Percentiles rank a stretch among this genome's conserved stretches.
phyloP scores from a whole-genome alignment of 352 stramenopile genomes.

The Globisporangium viniferum region DNA sequence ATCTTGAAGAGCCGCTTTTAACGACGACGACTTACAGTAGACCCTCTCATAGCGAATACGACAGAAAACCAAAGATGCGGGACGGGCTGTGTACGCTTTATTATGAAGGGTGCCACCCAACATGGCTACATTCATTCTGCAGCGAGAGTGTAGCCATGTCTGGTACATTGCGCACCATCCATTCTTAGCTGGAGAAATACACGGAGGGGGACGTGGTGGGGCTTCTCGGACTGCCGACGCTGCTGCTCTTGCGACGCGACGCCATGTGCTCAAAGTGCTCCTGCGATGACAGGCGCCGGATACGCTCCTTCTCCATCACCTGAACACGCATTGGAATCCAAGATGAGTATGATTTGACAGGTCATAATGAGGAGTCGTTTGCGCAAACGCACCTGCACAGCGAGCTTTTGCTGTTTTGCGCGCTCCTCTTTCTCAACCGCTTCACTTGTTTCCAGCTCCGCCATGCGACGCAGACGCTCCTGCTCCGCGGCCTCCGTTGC shows the following conservation, averaged over 20 bases:
- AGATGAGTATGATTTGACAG: too few relatives aligned
- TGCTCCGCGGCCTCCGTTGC: conserved; percentile 40
- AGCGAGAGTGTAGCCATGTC: background rate
- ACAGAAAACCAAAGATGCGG: background rate
- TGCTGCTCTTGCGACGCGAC: conserved; percentile 19
- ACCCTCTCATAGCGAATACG: background rate
- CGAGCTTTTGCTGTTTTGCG: conserved; percentile 28
- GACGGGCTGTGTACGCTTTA: too few relatives aligned
- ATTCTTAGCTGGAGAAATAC: background rate
- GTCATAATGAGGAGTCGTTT: background rate
- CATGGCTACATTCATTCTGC: background rate
- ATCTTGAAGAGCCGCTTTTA: conserved; percentile 3
- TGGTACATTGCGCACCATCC: background rate
- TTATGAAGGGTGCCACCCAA: background rate
- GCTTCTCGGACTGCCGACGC: background rate
- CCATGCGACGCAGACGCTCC: conserved; percentile 48
- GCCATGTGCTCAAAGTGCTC: conserved; percentile 38
- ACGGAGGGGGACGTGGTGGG: background rate
- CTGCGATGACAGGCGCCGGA: conserved; percentile 44
- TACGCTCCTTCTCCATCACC: conserved; percentile 56
- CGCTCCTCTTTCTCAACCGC: background rate
- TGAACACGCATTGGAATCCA: background rate
- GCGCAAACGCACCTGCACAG: conserved; percentile 22
- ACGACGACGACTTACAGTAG: background rate
- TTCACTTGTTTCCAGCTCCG: conserved; percentile 27